A percentile compares a stretch with the other conserved stretches of the same genome.
These are phyloP conservation scores for Boletus subparvulus DNA, from an alignment of 768 basidiomycete genomes.

Conservation along the genomic window DNA sequence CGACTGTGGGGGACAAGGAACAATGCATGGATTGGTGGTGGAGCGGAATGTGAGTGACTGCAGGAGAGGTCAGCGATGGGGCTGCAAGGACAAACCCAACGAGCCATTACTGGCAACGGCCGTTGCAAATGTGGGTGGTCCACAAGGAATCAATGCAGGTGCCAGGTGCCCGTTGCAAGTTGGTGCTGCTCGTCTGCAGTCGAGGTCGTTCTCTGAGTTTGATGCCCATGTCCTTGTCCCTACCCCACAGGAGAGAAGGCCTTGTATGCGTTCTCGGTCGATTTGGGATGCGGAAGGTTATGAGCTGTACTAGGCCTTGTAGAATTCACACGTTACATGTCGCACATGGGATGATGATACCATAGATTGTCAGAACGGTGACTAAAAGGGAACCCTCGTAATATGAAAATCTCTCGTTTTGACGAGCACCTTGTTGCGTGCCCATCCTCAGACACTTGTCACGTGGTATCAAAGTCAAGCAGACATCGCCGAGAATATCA, in stretches of 20 bases:
- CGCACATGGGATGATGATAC: too few species aligned
- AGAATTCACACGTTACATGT: too few species aligned
- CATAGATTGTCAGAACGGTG: too few species aligned
- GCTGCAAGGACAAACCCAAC: slow-evolving; percentile 48
- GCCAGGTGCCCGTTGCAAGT: slow-evolving; percentile 27
- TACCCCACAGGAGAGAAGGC: slow-evolving; percentile 12
- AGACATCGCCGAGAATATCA: too few species aligned
- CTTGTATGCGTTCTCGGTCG: background rate
- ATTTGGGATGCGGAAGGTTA: too few species aligned
- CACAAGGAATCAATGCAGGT: background rate
- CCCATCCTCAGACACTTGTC: too few species aligned
- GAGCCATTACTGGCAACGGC: slow-evolving; percentile 27
- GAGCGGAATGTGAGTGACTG: slow-evolving; percentile 47
- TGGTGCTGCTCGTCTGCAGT: slow-evolving; percentile 51
- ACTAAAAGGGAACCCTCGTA: too few species aligned
- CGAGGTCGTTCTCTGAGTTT: slow-evolving; percentile 77
- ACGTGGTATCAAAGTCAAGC: too few species aligned
- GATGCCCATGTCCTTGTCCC: slow-evolving; percentile 33
- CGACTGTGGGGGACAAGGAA: slow-evolving; percentile 35
- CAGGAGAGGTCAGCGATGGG: slow-evolving; percentile 29
- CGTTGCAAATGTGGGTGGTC: background rate
- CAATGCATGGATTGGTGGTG: slow-evolving; percentile 39
- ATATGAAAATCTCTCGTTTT: too few species aligned
- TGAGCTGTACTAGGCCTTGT: too few species aligned
- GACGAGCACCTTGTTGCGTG: too few species aligned